Percentiles rank a stretch among this genome's conserved stretches.
Evolutionary conservation across 768 basidiomycete species (phyloP).

Genomic region (Nevesoporus exiguus): DNA sequence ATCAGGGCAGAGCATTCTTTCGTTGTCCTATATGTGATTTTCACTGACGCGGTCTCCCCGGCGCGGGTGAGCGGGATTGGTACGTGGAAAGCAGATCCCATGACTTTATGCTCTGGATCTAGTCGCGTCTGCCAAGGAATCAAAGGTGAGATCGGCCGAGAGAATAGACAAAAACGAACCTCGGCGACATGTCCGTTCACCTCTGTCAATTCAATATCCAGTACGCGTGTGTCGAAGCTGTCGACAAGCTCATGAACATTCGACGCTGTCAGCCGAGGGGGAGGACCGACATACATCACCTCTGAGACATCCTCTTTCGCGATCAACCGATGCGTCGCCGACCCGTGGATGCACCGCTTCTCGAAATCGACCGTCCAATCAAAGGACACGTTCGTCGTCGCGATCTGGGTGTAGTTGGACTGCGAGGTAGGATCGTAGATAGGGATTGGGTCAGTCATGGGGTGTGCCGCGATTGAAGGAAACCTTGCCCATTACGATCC

Average conservation of each 20-base stretch:
- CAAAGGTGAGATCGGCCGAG: not conserved
- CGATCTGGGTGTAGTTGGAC: constrained; percentile 53
- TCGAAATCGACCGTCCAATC: constrained; percentile 59
- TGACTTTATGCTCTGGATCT: constrained; percentile 57
- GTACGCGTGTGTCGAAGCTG: constrained; percentile 47
- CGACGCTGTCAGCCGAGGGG: not conserved
- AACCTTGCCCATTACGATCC: too few relatives aligned
- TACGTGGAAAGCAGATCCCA: constrained; percentile 76
- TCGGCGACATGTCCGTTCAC: constrained; percentile 44
- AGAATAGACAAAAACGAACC: constrained; percentile 34
- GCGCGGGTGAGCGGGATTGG: constrained; percentile 37
- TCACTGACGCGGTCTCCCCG: constrained; percentile 43
- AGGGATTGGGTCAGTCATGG: constrained; percentile 11
- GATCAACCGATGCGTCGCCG: constrained; percentile 42
- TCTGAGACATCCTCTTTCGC: constrained; percentile 39
- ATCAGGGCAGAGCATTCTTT: constrained; percentile 73
- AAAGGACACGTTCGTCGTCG: constrained; percentile 47
- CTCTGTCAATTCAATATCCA: constrained; percentile 54
- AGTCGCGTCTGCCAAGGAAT: constrained; percentile 39
- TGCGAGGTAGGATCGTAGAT: constrained; percentile 37
- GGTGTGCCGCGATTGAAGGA: too few relatives aligned
- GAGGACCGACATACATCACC: constrained; percentile 34
- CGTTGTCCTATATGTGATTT: constrained; percentile 72
- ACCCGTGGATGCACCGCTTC: constrained; percentile 43
- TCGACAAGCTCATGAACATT: not conserved